Evolutionary conservation across 106 monocot genomes (phyloP).

Genomic region (Chionographis japonica): DNA sequence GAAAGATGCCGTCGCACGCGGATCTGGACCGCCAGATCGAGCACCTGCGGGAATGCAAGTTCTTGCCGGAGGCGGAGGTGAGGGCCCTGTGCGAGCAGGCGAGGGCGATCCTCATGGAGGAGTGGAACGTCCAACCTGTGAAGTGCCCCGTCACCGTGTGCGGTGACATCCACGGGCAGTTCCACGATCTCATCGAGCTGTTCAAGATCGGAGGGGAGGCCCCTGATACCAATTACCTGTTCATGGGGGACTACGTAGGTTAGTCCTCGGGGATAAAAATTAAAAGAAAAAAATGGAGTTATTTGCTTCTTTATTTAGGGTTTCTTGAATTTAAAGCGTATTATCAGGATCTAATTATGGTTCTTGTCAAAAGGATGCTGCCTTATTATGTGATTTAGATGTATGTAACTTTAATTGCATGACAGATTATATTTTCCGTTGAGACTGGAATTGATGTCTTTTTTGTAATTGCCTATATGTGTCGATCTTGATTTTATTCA

Average conservation of each 20-base stretch:
- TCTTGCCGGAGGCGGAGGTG: constrained; percentile 34
- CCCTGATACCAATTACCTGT: constrained; percentile 48
- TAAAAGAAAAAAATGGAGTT: too few species aligned
- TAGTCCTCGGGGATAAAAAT: constrained; percentile 2
- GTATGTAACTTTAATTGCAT: too few species aligned
- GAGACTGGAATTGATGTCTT: too few species aligned
- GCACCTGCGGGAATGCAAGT: constrained; percentile 25
- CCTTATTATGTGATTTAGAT: too few species aligned
- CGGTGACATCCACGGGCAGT: constrained; percentile 47
- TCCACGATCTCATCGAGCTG: constrained; percentile 42
- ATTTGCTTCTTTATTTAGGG: too few species aligned
- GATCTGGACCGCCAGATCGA: constrained; percentile 43
- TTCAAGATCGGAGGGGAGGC: constrained; percentile 39
- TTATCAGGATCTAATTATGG: too few species aligned
- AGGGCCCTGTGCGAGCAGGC: constrained; percentile 44
- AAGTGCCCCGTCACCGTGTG: constrained; percentile 43
- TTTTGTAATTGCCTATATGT: too few species aligned
- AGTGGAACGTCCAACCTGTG: constrained; percentile 46
- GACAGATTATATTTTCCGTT: too few species aligned
- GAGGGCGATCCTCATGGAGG: constrained; percentile 34
- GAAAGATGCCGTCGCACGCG: constrained; percentile 7
- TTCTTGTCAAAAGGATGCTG: too few species aligned
- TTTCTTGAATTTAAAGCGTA: too few species aligned
- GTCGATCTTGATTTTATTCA: too few species aligned
- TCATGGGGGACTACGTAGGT: constrained; percentile 56